Percentiles rank a stretch among this genome's conserved stretches.
Conservation (phyloP, 2,329 filamentous ascomycete genomes). For the Neonectria magnoliae region DNA sequence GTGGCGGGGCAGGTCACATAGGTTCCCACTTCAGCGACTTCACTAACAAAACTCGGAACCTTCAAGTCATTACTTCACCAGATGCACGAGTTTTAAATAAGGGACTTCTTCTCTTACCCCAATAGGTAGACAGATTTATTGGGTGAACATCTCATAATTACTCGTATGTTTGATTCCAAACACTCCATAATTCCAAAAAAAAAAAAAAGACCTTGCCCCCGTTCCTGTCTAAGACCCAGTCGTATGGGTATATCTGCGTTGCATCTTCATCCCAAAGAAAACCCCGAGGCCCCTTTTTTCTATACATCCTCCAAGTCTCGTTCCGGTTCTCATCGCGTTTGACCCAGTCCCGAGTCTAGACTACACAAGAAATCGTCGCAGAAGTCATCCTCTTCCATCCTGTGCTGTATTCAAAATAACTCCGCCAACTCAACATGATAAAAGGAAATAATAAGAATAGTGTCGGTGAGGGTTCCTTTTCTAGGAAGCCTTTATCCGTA, state of each 20-base stretch:
- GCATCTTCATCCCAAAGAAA: slow-evolving; percentile 19
- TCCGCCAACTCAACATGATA: slow-evolving; percentile 16
- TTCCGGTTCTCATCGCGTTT: slow-evolving; percentile 26
- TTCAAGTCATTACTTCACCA: neutral
- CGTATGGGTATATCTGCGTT: slow-evolving; percentile 30
- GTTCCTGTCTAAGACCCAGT: slow-evolving; percentile 22
- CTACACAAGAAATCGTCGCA: slow-evolving; percentile 8
- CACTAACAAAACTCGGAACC: neutral
- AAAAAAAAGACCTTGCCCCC: slow-evolving; percentile 5
- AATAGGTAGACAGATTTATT: neutral
- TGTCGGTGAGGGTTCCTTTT: slow-evolving; percentile 24
- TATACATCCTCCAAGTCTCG: slow-evolving; percentile 23
- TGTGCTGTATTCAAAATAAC: slow-evolving; percentile 15
- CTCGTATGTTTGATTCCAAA: slow-evolving; percentile 15
- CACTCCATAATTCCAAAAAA: slow-evolving; percentile 4
- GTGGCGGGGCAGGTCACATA: neutral
- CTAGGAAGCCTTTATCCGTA: slow-evolving; percentile 20
- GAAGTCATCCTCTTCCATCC: slow-evolving; percentile 15
- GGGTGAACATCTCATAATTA: slow-evolving; percentile 3
- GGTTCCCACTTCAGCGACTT: no score
- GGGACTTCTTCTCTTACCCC: neutral
- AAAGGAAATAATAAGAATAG: slow-evolving; percentile 26
- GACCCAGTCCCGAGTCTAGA: slow-evolving; percentile 17
- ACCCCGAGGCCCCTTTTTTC: slow-evolving; percentile 13
- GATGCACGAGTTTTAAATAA: neutral